Conservation (phyloP, 179 eudicot species). For the Silene vulgaris region DNA sequence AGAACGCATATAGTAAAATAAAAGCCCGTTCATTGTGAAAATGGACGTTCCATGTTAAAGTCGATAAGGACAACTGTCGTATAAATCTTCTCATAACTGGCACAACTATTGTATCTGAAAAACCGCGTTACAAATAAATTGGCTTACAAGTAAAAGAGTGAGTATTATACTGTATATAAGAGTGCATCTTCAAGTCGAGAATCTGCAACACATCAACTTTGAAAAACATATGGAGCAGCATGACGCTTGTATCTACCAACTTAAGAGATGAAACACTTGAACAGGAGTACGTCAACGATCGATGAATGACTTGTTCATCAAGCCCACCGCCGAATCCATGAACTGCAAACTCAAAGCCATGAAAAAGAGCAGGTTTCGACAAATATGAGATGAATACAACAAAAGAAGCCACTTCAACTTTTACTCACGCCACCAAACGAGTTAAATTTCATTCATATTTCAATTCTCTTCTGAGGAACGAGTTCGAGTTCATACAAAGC, state of each 20-base stretch:
- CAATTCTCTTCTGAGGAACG: no score
- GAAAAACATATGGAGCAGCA: slow-evolving; percentile 16
- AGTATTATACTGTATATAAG: slow-evolving; percentile 4
- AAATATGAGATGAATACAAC: background rate
- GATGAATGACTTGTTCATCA: slow-evolving; percentile 70
- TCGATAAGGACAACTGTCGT: background rate
- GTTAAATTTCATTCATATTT: background rate
- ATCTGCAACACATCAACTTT: slow-evolving; percentile 16
- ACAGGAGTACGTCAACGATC: slow-evolving; percentile 39
- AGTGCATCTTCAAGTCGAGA: slow-evolving; percentile 12
- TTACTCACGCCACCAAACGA: background rate
- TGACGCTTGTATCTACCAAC: slow-evolving; percentile 3
- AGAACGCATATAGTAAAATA: background rate
- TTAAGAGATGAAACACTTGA: slow-evolving; percentile 11
- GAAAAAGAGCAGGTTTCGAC: background rate
- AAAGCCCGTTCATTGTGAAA: background rate
- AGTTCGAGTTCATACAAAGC: background rate
- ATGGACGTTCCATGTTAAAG: background rate
- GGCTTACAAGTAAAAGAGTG: background rate
- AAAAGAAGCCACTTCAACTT: background rate
- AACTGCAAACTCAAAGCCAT: slow-evolving; percentile 45
- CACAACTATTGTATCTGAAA: slow-evolving; percentile 5
- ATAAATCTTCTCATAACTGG: background rate
- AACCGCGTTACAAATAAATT: slow-evolving; percentile 17
- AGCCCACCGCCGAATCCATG: slow-evolving; percentile 79